phyloP scores from a whole-genome alignment of 1,284 basidiomycete genomes.

The Ustilago sp. region DNA sequence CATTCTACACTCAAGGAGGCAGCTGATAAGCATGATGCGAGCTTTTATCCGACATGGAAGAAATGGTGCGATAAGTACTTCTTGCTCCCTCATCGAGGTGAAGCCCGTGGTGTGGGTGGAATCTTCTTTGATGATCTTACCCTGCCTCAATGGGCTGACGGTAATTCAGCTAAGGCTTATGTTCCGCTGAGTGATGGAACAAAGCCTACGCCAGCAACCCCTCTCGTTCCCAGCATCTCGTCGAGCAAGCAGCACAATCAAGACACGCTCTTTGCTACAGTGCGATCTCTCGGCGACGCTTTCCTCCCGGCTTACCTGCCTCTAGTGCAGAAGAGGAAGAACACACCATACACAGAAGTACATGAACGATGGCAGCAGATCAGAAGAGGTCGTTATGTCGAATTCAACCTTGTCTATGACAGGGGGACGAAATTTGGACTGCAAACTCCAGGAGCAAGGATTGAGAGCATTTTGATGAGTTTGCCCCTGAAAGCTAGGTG shows the following conservation, averaged over 20 bases:
- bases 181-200: constrained; percentile 59
- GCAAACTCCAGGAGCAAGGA: constrained; percentile 67
- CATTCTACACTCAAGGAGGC: constrained; percentile 82
- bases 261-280: constrained; percentile 63
- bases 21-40: constrained; percentile 79
- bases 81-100: constrained; percentile 88
- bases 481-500: constrained; percentile 66
- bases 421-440: constrained; percentile 69
- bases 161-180: constrained; percentile 25
- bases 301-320: constrained; percentile 68
- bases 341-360: constrained; percentile 43
- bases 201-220: constrained; percentile 22
- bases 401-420: constrained; percentile 69
- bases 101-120: constrained; percentile 90
- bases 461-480: constrained; percentile 69
- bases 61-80: constrained; percentile 99
- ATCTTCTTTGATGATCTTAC: constrained; percentile 85
- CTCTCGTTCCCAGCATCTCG: constrained; percentile 36
- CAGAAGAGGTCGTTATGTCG: constrained; percentile 65
- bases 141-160: constrained; percentile 48
- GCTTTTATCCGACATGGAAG: constrained; percentile 86
- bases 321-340: constrained; percentile 59
- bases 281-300: constrained; percentile 63
- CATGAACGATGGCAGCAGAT: constrained; percentile 66
- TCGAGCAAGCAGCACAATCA: constrained; percentile 53